Evolutionary conservation across 2,329 filamentous ascomycete genomes (phyloP).

Genomic region (Ophioceras dolichostomum): DNA sequence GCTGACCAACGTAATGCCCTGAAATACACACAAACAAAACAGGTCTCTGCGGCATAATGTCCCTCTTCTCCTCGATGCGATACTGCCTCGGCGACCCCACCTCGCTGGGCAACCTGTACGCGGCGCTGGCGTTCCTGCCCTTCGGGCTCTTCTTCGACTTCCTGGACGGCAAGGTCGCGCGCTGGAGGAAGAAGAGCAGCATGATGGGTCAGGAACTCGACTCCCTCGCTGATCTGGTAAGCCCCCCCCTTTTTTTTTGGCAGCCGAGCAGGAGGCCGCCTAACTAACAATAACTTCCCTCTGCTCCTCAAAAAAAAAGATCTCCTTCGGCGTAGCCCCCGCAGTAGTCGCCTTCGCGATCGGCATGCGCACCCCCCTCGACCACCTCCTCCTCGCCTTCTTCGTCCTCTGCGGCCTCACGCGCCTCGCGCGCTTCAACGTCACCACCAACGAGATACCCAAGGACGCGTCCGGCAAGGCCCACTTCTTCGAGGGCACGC

Average conservation of each 20-base stretch:
- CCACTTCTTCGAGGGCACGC: conserved; percentile 92
- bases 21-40: too few relatives aligned
- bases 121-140: conserved; percentile 76
- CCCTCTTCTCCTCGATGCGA: conserved; percentile 85
- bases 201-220: conserved; percentile 98
- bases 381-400: conserved; percentile 69
- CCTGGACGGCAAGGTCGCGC: conserved; percentile 90
- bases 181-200: conserved; percentile 94
- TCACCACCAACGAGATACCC: conserved; percentile 78
- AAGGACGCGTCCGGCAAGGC: conserved; percentile 90
- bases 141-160: conserved; percentile 96
- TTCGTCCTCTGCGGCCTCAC: conserved; percentile 94
- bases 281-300: too few relatives aligned
- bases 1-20: conserved; percentile 28
- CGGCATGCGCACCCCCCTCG: conserved; percentile 70
- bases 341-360: conserved; percentile 80
- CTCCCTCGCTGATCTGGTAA: conserved; percentile 85
- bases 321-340: conserved; percentile 89
- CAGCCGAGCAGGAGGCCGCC: too few relatives aligned
- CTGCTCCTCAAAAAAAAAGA: conserved; percentile 37
- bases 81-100: conserved; percentile 70
- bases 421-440: conserved; percentile 92
- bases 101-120: conserved; percentile 60
- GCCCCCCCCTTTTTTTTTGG: too few relatives aligned
- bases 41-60: conserved; percentile 88